phyloP scores from a whole-genome alignment of 2,329 filamentous ascomycete genomes.

The Colletotrichum sp. region DNA sequence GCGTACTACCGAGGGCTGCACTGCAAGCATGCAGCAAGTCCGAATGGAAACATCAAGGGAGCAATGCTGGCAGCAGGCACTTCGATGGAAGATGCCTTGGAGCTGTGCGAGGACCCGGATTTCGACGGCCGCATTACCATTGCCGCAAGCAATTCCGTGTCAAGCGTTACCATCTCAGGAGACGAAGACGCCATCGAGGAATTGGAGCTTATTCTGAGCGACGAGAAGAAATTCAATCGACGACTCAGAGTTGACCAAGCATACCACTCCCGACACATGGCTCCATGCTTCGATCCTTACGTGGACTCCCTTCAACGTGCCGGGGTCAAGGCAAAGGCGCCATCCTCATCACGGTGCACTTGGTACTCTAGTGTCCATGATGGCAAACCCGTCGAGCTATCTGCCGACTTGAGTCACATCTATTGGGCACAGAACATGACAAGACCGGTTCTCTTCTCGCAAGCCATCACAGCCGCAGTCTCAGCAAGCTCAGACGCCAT shows the following conservation, averaged over 20 bases:
- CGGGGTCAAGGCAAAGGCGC: conserved; percentile 23
- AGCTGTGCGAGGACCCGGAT: background rate
- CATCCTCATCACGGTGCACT: conserved; percentile 17
- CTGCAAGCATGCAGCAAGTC: background rate
- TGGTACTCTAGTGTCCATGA: background rate
- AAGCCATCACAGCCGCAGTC: conserved; percentile 13
- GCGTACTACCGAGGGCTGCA: conserved; percentile 26
- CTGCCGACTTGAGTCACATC: conserved; percentile 34
- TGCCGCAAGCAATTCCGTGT: conserved; percentile 27
- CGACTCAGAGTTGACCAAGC: conserved; percentile 28
- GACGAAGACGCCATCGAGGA: conserved; percentile 30
- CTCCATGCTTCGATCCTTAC: background rate
- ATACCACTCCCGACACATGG: conserved; percentile 35
- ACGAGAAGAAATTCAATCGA: conserved; percentile 22
- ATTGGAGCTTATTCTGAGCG: conserved; percentile 23
- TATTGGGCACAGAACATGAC: conserved; percentile 35
- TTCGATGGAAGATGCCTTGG: conserved; percentile 19
- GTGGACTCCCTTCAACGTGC: background rate
- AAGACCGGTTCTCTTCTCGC: conserved; percentile 28
- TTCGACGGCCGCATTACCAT: conserved; percentile 24
- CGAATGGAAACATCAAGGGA: conserved; percentile 8
- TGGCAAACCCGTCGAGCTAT: conserved; percentile 25
- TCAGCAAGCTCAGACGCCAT: background rate
- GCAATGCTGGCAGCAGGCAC: conserved; percentile 29
- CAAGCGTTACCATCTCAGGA: conserved; percentile 29